Evolutionary conservation across 352 stramenopile genomes (phyloP), one percentile per base, ranked within the genome.

Genomic region (Bremia lactucae): DNA sequence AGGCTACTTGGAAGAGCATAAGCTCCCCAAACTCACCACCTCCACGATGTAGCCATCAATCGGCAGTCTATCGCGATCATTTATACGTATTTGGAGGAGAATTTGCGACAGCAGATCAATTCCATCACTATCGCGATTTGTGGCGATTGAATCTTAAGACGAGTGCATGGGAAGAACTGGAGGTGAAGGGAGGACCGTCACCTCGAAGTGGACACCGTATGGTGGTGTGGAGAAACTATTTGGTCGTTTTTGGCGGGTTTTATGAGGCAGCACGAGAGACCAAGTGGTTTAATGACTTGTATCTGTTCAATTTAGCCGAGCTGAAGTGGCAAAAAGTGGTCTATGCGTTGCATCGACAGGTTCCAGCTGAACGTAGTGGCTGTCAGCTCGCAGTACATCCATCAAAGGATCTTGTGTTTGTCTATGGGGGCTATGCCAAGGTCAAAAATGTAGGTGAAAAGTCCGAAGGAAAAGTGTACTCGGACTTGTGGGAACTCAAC

Each of bases 21-120:
- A 75, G 87, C 65, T 85, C 87, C 29, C 71, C 69, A 20, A 87
- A 95, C 52, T 74, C 93, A 47, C 73, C 86, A 29, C 72, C 87
- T 29, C 85, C 94, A 5, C 72, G 96, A 46, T 98, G 95, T 68
- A 95, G 90, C 26, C 96, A 99, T 71, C 95, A 97, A 36, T 68
- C 73, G 18, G 92, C 95, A 4, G 87, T 95, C 22, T 97, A 94
- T 63, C 83, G 95, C 54, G 86, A 98, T 60, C 72, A 91, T 36
- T 51, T 98, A 2, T 99, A 98, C 53, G 73, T 99, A 3, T 97
- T 98, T 65, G 96, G 95, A 36, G 96, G 96, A 19, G 96, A 99
- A 63, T 93, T 98, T 45, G 93, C 92, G 2, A 97, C 87, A 4
- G 82, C 87, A 1, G 91, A 98, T 48, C 87, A 98, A 62, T 99